A percentile compares a stretch with the other conserved stretches of the same genome.
Evolutionary conservation across 225 moss, liverwort and hornwort species (phyloP).

Genomic region (Lunularia cruciata): DNA sequence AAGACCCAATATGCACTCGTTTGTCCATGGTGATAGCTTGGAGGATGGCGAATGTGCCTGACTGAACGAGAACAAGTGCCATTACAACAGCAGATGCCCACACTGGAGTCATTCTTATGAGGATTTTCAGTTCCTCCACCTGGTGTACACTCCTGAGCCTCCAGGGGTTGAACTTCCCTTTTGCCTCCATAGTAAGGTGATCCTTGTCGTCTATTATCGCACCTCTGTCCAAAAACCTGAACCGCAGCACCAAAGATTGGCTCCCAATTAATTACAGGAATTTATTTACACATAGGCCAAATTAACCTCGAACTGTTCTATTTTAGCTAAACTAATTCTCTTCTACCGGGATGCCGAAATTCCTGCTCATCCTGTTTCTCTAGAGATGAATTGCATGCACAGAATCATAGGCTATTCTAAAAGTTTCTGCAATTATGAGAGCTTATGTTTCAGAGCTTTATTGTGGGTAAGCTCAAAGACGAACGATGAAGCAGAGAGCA

Average conservation of each 20-base stretch:
- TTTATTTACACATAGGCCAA: too few relatives aligned
- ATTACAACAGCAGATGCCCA: slow-evolving; percentile 20
- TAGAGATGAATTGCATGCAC: too few relatives aligned
- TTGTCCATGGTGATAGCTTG: slow-evolving; percentile 11
- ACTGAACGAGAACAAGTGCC: slow-evolving; percentile 22
- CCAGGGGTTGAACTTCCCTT: slow-evolving; percentile 8
- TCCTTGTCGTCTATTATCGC: slow-evolving; percentile 21
- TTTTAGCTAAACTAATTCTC: too few relatives aligned
- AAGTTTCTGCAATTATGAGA: too few relatives aligned
- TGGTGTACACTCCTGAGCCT: slow-evolving; percentile 27
- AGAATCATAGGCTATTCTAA: too few relatives aligned
- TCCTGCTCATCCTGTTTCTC: too few relatives aligned
- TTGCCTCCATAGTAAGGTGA: neutral
- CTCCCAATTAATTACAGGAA: too few relatives aligned
- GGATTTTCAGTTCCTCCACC: slow-evolving; percentile 37
- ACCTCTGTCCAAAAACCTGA: slow-evolving; percentile 40
- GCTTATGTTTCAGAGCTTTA: too few relatives aligned
- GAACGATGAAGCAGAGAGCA: neutral
- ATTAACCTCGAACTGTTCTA: too few relatives aligned
- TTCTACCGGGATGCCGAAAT: too few relatives aligned
- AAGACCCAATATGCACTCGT: neutral
- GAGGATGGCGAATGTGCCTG: slow-evolving; percentile 10
- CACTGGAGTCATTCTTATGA: slow-evolving; percentile 27
- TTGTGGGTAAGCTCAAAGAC: too few relatives aligned
- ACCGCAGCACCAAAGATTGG: neutral